phyloP scores from a whole-genome alignment of 2,329 filamentous ascomycete genomes.

The Phialophora tarda region DNA sequence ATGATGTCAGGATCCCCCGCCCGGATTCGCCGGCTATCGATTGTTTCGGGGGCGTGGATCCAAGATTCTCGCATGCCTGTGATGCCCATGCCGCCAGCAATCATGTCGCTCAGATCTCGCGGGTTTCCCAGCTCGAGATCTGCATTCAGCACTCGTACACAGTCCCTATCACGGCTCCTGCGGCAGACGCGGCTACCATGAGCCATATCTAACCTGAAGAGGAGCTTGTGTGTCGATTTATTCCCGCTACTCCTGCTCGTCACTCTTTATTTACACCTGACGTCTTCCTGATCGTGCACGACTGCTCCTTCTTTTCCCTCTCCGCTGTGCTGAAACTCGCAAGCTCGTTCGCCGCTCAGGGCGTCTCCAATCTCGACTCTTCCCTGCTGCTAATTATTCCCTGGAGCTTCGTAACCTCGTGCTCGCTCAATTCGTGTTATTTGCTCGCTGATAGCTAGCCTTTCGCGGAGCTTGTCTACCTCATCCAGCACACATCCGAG shows the following conservation, averaged over 20 bases:
- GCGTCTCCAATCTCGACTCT: neutral
- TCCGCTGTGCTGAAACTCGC: neutral
- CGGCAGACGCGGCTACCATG: slow-evolving; percentile 22
- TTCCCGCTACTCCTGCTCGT: neutral
- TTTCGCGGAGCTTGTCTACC: neutral
- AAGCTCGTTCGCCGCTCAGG: neutral
- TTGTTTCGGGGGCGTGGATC: neutral
- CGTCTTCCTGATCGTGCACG: neutral
- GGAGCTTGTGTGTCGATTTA: slow-evolving; percentile 7
- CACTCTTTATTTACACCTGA: slow-evolving; percentile 14
- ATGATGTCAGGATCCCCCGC: slow-evolving; percentile 24
- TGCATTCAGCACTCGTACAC: neutral
- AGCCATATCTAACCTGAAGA: slow-evolving; percentile 13
- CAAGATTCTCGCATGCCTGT: neutral
- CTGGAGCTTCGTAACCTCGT: neutral
- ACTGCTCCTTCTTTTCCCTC: neutral
- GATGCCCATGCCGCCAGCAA: neutral
- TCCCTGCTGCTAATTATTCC: neutral
- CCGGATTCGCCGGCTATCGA: slow-evolving; percentile 14
- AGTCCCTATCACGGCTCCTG: slow-evolving; percentile 17
- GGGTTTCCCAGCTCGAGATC: slow-evolving; percentile 6
- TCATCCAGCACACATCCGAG: neutral
- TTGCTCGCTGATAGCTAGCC: neutral
- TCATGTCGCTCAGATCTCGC: slow-evolving; percentile 10
- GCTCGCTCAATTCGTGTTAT: neutral